phyloP scores from a whole-genome alignment of 257 asterid species.

The Penstemon davidsonii region DNA sequence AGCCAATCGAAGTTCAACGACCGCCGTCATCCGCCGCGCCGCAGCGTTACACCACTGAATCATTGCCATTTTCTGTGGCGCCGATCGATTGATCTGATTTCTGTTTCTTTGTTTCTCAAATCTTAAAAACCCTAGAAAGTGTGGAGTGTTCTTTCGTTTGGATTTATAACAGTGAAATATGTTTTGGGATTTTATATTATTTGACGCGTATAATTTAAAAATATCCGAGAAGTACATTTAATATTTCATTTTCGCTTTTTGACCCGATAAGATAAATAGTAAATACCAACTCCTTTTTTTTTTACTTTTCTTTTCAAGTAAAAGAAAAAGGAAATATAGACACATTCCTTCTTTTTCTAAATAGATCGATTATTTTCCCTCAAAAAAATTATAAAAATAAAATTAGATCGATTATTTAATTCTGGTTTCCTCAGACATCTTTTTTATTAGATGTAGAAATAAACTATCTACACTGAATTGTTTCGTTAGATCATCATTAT shows the following conservation, averaged over 20 bases:
- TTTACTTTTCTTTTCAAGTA: too few relatives aligned
- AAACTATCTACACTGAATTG: too few relatives aligned
- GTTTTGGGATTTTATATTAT: not conserved
- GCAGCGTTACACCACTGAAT: slow-evolving; percentile 44
- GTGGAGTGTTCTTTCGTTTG: not conserved
- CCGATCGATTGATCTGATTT: slow-evolving; percentile 2
- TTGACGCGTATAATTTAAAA: not conserved
- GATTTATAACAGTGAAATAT: not conserved
- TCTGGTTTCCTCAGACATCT: too few relatives aligned
- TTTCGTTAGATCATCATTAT: too few relatives aligned
- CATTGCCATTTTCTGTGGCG: slow-evolving; percentile 51
- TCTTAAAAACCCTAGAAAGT: slow-evolving; percentile 48
- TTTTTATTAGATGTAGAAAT: too few relatives aligned
- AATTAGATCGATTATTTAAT: too few relatives aligned
- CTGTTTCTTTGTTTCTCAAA: slow-evolving; percentile 3
- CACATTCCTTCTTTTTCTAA: not conserved
- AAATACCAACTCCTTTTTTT: too few relatives aligned
- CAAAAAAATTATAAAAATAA: too few relatives aligned
- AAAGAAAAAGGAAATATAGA: too few relatives aligned
- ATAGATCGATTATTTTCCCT: too few relatives aligned
- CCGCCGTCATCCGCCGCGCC: slow-evolving; percentile 39
- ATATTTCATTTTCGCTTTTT: not conserved
- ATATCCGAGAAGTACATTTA: not conserved
- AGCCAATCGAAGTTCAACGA: slow-evolving; percentile 28
- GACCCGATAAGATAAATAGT: not conserved